These are phyloP conservation scores for Lenzites betulinus DNA, from an alignment of 768 basidiomycete genomes.

Conservation along the genomic window DNA sequence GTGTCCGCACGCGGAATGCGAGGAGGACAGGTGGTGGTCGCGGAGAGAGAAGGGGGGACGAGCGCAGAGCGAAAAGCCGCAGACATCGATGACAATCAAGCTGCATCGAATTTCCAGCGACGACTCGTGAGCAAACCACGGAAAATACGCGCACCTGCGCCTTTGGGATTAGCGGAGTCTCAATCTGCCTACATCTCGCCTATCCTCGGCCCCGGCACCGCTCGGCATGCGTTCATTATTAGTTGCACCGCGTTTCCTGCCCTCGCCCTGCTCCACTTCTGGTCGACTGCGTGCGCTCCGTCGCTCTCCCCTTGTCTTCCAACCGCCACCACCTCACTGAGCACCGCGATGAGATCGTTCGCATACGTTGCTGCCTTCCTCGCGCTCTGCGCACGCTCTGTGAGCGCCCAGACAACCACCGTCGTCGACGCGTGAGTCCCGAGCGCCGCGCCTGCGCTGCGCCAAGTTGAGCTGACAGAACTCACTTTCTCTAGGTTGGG, in stretches of 20 bases:
- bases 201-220: not conserved
- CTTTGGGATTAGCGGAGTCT: slow-evolving; percentile 9
- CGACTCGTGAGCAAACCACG: slow-evolving; percentile 5
- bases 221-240: slow-evolving; percentile 19
- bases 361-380: slow-evolving; percentile 24
- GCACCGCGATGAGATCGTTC: slow-evolving; percentile 22
- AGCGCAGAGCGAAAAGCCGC: slow-evolving; percentile 14
- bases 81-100: slow-evolving; percentile 14
- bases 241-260: not conserved
- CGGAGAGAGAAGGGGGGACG: slow-evolving; percentile 7
- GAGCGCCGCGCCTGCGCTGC: slow-evolving; percentile 2
- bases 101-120: slow-evolving; percentile 28
- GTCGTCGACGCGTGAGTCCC: slow-evolving; percentile 48
- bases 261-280: not conserved
- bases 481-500: slow-evolving; percentile 41
- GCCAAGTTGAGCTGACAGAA: slow-evolving; percentile 1
- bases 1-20: not conserved
- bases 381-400: slow-evolving; percentile 18
- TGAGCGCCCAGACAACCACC: slow-evolving; percentile 48
- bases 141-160: not conserved
- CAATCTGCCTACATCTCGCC: slow-evolving; percentile 1
- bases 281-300: not conserved
- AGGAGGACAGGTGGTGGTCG: slow-evolving; percentile 5
- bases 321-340: slow-evolving; percentile 4
- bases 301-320: not conserved